phyloP scores from a whole-genome alignment of 768 basidiomycete genomes.

The Podaxis mareebaensis region DNA sequence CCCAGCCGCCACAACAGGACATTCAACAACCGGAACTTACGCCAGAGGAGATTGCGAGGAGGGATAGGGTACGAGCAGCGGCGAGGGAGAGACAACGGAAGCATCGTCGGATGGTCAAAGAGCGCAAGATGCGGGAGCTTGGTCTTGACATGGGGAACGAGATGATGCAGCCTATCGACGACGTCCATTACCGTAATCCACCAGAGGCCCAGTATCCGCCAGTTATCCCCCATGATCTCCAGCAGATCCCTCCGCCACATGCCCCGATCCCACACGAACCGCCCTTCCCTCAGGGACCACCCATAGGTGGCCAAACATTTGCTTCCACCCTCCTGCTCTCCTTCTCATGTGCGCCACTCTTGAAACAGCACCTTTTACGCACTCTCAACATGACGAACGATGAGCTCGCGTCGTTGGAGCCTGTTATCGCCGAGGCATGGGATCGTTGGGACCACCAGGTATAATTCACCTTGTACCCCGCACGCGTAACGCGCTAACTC shows the following conservation, averaged over 20 bases:
- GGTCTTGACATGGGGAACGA: constrained; percentile 82
- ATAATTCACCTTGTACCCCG: constrained; percentile 21
- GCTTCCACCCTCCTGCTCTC: constrained; percentile 77
- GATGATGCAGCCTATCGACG: constrained; percentile 62
- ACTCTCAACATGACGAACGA: constrained; percentile 76
- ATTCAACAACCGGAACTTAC: constrained; percentile 36
- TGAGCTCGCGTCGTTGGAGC: constrained; percentile 76
- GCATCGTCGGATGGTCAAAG: constrained; percentile 76
- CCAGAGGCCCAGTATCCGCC: constrained; percentile 47
- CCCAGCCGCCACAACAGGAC: constrained; percentile 16
- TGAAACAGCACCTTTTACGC: constrained; percentile 76
- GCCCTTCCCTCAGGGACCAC: constrained; percentile 59
- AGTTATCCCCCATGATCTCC: constrained; percentile 43
- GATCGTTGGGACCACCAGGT: constrained; percentile 87
- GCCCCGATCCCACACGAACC: constrained; percentile 48
- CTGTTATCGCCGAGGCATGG: constrained; percentile 81
- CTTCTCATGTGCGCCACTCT: constrained; percentile 69
- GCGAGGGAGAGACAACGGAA: constrained; percentile 83
- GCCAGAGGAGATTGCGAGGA: constrained; percentile 64
- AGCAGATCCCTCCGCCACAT: constrained; percentile 33
- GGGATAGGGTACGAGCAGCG: constrained; percentile 72
- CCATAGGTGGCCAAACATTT: constrained; percentile 72
- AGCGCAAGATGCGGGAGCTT: constrained; percentile 79
- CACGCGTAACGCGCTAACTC: constrained; percentile 15
- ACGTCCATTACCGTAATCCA: constrained; percentile 62